Conservation (phyloP, 2,329 filamentous ascomycete species). For the Botrytis pseudocinerea region DNA sequence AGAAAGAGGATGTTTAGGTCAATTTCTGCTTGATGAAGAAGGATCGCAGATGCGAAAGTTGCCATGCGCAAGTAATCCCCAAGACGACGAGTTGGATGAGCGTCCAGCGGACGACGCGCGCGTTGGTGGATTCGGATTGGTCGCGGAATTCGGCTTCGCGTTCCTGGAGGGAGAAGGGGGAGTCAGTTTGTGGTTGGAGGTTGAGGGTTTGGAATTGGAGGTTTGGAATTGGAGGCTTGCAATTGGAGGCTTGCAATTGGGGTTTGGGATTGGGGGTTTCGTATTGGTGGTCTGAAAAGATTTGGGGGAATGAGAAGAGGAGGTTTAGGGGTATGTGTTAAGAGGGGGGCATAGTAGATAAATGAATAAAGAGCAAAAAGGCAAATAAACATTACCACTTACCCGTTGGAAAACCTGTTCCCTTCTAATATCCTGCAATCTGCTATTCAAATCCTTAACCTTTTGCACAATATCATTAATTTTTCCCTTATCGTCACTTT, state of each 20-base stretch:
- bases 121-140: conserved; percentile 91
- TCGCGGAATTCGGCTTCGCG: conserved; percentile 97
- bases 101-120: conserved; percentile 90
- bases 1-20: conserved; percentile 59
- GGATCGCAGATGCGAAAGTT: conserved; percentile 87
- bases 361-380: neutral
- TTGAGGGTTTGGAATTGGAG: neutral
- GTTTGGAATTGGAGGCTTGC: neutral
- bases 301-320: neutral
- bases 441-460: conserved; percentile 83
- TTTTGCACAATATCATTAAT: conserved; percentile 85
- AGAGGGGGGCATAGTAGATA: neutral
- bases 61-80: conserved; percentile 90
- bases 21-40: conserved; percentile 99
- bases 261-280: neutral
- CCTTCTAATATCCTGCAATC: conserved; percentile 82
- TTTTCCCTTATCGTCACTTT: conserved; percentile 91
- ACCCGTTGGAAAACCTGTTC: conserved; percentile 98
- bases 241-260: neutral
- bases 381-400: conserved; percentile 38
- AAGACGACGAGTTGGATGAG: conserved; percentile 84
- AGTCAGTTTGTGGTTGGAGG: neutral
- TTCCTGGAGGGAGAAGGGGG: conserved; percentile 58
- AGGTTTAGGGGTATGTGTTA: neutral
- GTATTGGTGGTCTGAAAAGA: neutral